Evolutionary conservation across 768 basidiomycete genomes (phyloP), one percentile per base, ranked within the genome.

Genomic region (Suillus occidentalis): DNA sequence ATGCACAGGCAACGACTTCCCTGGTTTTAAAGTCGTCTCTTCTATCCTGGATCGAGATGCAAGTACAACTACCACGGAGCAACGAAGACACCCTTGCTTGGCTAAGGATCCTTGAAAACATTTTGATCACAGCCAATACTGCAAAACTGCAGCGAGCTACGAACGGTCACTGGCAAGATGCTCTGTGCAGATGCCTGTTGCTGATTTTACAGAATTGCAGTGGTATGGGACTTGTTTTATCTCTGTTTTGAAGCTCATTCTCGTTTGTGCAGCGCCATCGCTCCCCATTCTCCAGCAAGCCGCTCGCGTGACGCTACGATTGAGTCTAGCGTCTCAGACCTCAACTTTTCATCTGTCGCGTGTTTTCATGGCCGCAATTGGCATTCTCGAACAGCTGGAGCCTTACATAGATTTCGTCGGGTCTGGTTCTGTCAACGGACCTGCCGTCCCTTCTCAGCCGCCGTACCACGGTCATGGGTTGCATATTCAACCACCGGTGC

Each of bases 41-140:
- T 9, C 77, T 97, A 3, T 76, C 88, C 0, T 98, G 95, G 95
- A 87, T 96, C 31, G 88, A 91, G 72, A 87, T 91, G 77, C 91
- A 93, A 69, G 71, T 92, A 10, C 53, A 58, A 42, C 62, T 66
- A 14, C 62, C 31, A 2, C 28, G 52, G 1, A 65, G 68, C n/a
- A 76, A 74, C 0, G 84, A 87, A 65, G 40, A 59, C 40, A 76
- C 77, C 10, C 70, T 88, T 14, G 85, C 84, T 6, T 93, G 90
- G 89, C 76, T 85, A 36, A 86, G 83, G 60, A 85, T 90, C 52
- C 68, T 91, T 3, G 87, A 88, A 65, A 91, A 91, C 67, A 78
- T 91, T 55, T 66, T 89, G 42, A 73, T 83, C 28, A 73, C 86
- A 1, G 79, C 79, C 2, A 83, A 90, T 64, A 63, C 76, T 1